These are phyloP conservation scores for cucumber (Cucumis sativus) DNA, from an alignment of 306 rosid species.

Conservation along the genomic window DNA sequence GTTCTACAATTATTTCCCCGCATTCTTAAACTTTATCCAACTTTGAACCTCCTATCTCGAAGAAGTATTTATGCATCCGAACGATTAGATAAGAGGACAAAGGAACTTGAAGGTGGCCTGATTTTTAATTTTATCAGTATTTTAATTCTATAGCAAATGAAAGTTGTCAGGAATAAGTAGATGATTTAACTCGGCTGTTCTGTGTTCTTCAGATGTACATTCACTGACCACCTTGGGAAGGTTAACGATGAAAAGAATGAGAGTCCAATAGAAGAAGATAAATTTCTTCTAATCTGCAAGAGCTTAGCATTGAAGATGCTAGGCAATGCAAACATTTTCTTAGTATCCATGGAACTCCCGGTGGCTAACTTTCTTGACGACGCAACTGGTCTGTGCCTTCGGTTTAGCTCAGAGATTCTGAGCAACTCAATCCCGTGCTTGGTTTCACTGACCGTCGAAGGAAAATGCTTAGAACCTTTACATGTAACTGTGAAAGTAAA, in stretches of 20 bases:
- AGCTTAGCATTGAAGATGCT: conserved; percentile 69
- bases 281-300: conserved; percentile 64
- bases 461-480: conserved; percentile 82
- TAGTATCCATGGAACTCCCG: conserved; percentile 81
- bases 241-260: conserved; percentile 33
- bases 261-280: conserved; percentile 39
- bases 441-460: conserved; percentile 57
- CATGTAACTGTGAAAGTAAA: conserved; percentile 55
- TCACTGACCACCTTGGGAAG: conserved; percentile 61
- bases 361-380: conserved; percentile 60
- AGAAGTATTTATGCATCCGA: not conserved
- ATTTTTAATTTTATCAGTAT: not conserved
- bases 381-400: conserved; percentile 83
- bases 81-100: not conserved
- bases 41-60: not conserved
- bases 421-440: conserved; percentile 72
- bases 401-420: conserved; percentile 68
- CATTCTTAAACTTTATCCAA: not conserved
- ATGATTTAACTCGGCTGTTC: not conserved
- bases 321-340: conserved; percentile 62
- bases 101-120: not conserved
- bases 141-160: not conserved
- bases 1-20: not conserved
- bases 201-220: conserved; percentile 52
- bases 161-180: not conserved